Evolutionary conservation across 2,329 filamentous ascomycete species (phyloP), one percentile per base, ranked within the genome.

Genomic region (Claviceps quebecensis): DNA sequence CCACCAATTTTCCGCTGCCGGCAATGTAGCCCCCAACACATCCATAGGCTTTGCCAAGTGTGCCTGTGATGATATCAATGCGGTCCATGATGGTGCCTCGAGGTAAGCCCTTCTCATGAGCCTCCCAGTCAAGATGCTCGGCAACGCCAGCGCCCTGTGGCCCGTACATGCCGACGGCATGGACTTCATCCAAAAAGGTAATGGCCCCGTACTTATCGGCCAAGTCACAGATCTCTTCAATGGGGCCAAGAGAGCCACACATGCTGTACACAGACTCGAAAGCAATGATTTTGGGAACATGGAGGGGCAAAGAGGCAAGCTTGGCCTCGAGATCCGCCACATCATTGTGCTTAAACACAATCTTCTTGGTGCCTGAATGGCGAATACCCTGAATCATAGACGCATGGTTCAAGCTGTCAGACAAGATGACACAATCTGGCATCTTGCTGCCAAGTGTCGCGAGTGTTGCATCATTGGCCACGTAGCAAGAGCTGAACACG

Each of bases 351-450:
- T 94, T 95, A 79, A 97, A 98, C 26, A 98, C 91, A 69, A 97
- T 79, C 76, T 98, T 98, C 72, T 87, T 91, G 40, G 93, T 90
- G 45, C 91, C 90, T 9, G 91, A 97, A 69, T 98, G 93, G 45
- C 93, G 87, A 61, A 98, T 98, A 45, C 93, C 93, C 70, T 97
- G 93, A 55, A 98, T 98, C 93, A 98, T 98, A 5, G 91, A 97
- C 13, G 93, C 93, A 67, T 98, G 93, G 67, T 98, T 98, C 65
- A 96, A 72, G 67, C 87, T 95, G 71, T 98, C 93, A 5, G 90
- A 96, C n/a, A 98, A 74, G 61, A 97, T 95, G 45, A 98, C 93
- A 64, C 93, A 98, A 63, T 95, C 85, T 34, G 93, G 91, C 68
- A 98, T 75, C 69, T 95, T 96, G 70, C 88, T 95, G 47, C 93